A percentile compares a stretch with the other conserved stretches of the same genome.
These are phyloP conservation scores for Sporormia fimetaria DNA, from an alignment of 495 filamentous ascomycete species.

Conservation along the genomic window DNA sequence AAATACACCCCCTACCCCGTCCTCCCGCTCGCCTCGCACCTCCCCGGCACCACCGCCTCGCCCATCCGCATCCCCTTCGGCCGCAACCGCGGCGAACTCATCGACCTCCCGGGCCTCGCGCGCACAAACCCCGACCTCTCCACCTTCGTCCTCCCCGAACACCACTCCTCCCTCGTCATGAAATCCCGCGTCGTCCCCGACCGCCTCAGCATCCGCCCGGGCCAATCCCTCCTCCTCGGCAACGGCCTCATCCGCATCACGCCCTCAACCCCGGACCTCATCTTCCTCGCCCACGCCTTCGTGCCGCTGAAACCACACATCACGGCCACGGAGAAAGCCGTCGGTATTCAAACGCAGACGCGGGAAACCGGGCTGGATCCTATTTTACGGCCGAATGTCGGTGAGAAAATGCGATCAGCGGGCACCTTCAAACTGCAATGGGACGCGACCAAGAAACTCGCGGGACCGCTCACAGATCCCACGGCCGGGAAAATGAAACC, in stretches of 20 bases:
- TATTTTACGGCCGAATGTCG: conserved; percentile 48
- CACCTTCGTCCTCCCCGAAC: conserved; percentile 49
- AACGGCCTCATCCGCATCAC: conserved; percentile 86
- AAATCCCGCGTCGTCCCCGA: conserved; percentile 52
- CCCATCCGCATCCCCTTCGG: conserved; percentile 87
- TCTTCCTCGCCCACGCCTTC: conserved; percentile 68
- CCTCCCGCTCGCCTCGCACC: conserved; percentile 70
- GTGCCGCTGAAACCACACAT: conserved; percentile 61
- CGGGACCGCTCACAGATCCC: conserved; percentile 47
- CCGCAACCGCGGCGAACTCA: conserved; percentile 73
- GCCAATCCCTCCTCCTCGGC: conserved; percentile 70
- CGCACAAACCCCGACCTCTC: conserved; percentile 51
- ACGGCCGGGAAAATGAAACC: conserved; percentile 42
- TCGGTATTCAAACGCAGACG: conserved; percentile 49
- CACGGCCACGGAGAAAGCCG: conserved; percentile 66
- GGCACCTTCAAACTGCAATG: conserved; percentile 63
- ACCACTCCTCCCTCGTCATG: conserved; percentile 64
- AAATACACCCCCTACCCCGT: conserved; percentile 60
- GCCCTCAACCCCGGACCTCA: conserved; percentile 48
- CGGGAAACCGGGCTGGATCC: conserved; percentile 44
- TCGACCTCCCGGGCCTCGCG: conserved; percentile 81
- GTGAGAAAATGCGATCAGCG: conserved; percentile 49
- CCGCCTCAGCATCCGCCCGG: conserved; percentile 58
- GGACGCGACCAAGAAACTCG: conserved; percentile 65
- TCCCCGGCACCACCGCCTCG: conserved; percentile 89